These are phyloP conservation scores for Benincasa hispida DNA, from an alignment of 306 rosid species.

Conservation along the genomic window DNA sequence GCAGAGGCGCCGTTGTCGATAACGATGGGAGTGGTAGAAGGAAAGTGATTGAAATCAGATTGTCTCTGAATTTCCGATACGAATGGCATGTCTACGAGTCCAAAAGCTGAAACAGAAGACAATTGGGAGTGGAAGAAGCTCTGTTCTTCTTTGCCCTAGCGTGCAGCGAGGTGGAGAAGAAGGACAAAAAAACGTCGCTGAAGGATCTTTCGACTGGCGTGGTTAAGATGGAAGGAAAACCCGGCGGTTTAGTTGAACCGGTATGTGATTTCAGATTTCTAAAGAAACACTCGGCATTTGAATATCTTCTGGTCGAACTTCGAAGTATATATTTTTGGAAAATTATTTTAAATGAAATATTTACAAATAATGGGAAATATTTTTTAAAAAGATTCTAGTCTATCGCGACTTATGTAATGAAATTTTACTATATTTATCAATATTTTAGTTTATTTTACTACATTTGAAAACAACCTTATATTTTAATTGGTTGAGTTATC, in stretches of 20 bases:
- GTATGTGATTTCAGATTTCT: neutral
- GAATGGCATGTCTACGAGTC: slow-evolving; percentile 41
- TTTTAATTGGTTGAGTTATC: too few relatives aligned
- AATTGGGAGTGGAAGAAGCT: neutral
- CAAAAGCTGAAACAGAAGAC: neutral
- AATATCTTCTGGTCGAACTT: too few relatives aligned
- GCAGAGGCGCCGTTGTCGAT: slow-evolving; percentile 88
- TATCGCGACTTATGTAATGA: too few relatives aligned
- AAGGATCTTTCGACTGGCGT: neutral
- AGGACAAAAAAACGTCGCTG: neutral
- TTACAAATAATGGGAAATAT: too few relatives aligned
- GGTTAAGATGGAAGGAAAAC: neutral
- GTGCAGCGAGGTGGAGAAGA: neutral
- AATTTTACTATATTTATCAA: too few relatives aligned
- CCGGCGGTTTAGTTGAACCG: slow-evolving; percentile 3
- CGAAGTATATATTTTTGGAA: too few relatives aligned
- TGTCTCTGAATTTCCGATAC: slow-evolving; percentile 48
- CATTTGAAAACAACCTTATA: too few relatives aligned
- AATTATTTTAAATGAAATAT: too few relatives aligned
- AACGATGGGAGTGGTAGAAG: slow-evolving; percentile 54
- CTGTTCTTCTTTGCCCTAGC: slow-evolving; percentile 8
- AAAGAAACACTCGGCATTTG: too few relatives aligned
- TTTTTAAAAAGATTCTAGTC: too few relatives aligned
- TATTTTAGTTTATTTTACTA: too few relatives aligned
- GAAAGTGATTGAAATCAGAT: slow-evolving; percentile 42